A percentile compares a stretch with the other conserved stretches of the same genome.
phyloP scores from a whole-genome alignment of 2,329 filamentous ascomycete species.

The Diplodia mutila region DNA sequence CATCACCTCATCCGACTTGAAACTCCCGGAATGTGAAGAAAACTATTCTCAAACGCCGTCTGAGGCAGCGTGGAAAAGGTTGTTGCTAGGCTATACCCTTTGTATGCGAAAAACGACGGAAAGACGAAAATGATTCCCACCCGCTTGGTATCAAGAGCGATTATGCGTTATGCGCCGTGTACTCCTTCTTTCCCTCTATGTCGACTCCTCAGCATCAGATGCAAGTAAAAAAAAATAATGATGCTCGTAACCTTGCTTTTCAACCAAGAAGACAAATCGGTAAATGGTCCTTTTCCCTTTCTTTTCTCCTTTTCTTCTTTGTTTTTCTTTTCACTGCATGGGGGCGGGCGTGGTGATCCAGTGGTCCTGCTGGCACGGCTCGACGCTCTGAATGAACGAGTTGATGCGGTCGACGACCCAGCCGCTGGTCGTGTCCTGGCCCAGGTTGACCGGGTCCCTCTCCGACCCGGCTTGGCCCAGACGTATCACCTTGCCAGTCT shows the following conservation, averaged over 20 bases:
- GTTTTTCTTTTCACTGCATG: not conserved
- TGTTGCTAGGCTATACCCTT: not conserved
- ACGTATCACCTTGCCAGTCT: slow-evolving; percentile 36
- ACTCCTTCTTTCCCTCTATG: slow-evolving; percentile 19
- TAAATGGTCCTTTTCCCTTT: not conserved
- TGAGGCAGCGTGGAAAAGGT: slow-evolving; percentile 1
- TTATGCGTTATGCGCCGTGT: slow-evolving; percentile 17
- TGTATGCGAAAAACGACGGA: not conserved
- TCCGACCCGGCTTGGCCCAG: slow-evolving; percentile 39
- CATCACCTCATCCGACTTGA: not conserved
- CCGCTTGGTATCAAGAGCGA: slow-evolving; percentile 17
- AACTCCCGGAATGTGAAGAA: not conserved
- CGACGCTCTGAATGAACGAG: slow-evolving; percentile 37
- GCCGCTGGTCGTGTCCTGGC: slow-evolving; percentile 34
- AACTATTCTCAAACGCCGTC: slow-evolving; percentile 17
- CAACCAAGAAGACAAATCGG: not conserved
- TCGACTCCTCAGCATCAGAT: slow-evolving; percentile 3
- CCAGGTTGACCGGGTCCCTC: slow-evolving; percentile 25
- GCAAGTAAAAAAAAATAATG: not conserved
- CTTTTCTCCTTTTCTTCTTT: not conserved
- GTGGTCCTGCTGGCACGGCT: slow-evolving; percentile 27
- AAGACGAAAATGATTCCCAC: not conserved
- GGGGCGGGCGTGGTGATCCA: not conserved
- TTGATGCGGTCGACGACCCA: slow-evolving; percentile 45
- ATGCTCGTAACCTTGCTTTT: slow-evolving; percentile 4